These are phyloP conservation scores for Cucumis hystrix DNA, from an alignment of 306 rosid species.

Conservation along the genomic window DNA sequence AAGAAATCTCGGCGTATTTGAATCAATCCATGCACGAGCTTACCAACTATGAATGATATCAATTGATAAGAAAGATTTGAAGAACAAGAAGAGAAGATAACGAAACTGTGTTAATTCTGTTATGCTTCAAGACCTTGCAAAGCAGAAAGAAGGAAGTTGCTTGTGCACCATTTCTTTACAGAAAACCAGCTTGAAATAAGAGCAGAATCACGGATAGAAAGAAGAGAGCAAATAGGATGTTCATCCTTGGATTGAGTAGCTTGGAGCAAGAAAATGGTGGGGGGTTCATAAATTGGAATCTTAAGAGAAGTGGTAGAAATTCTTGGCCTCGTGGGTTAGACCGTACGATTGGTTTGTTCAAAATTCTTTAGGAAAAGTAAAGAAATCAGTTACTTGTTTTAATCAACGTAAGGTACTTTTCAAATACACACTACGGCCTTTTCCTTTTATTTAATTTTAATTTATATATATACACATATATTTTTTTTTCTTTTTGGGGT, in stretches of 20 bases:
- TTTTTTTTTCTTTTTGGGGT: background rate
- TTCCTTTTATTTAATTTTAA: background rate
- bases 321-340: background rate
- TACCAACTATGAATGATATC: background rate
- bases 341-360: conserved; percentile 8
- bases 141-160: background rate
- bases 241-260: background rate
- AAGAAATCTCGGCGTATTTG: background rate
- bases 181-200: background rate
- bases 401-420: background rate
- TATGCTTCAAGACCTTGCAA: background rate
- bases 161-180: background rate
- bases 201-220: background rate
- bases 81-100: background rate
- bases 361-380: background rate
- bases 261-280: background rate
- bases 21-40: background rate
- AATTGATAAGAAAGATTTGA: background rate
- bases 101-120: background rate
- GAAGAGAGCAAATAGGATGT: background rate
- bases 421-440: background rate
- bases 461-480: background rate
- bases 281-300: background rate
- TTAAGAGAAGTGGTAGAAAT: background rate
- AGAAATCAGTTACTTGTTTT: conserved; percentile 6